Evolutionary conservation across 2,329 filamentous ascomycete genomes (phyloP).

Genomic region (Ceratocystis albifundus): DNA sequence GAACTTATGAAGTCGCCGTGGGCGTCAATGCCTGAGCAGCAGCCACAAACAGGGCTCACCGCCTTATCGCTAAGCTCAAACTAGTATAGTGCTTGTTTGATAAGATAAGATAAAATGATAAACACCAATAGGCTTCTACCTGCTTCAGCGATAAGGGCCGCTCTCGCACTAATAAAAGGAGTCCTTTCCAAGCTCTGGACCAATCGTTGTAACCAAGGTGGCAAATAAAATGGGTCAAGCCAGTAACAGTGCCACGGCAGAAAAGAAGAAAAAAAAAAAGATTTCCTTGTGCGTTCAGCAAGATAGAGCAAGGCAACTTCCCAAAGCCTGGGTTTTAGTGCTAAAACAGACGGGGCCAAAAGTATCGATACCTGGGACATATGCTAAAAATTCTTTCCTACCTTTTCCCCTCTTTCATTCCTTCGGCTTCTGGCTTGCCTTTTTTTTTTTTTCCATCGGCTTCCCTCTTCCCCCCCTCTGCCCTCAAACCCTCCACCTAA

Average conservation of each 20-base stretch:
- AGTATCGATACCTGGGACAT: constrained; percentile 14
- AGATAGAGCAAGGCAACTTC: neutral
- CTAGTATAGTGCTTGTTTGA: constrained; percentile 1
- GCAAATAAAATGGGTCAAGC: neutral
- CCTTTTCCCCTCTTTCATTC: constrained; percentile 24
- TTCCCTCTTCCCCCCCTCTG: constrained; percentile 7
- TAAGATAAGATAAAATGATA: constrained; percentile 17
- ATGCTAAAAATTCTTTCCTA: constrained; percentile 18
- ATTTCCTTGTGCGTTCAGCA: constrained; percentile 22
- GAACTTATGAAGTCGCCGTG: neutral
- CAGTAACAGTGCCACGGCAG: neutral
- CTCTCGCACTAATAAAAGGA: neutral
- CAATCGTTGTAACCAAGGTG: constrained; percentile 1
- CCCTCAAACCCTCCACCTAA: neutral
- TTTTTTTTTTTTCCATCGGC: constrained; percentile 7
- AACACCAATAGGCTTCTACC: neutral
- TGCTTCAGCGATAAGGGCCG: constrained; percentile 8
- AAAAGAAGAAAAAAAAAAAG: constrained; percentile 34
- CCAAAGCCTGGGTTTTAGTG: neutral
- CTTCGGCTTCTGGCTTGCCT: constrained; percentile 14
- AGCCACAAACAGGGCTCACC: constrained; percentile 11
- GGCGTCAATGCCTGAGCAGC: neutral
- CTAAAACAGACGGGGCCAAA: constrained; percentile 10
- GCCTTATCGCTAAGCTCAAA: neutral
- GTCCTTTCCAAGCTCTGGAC: neutral